Percentiles rank a stretch among this genome's conserved stretches.
Conservation (phyloP, 2,329 filamentous ascomycete genomes). For the Mycocentrospora acerina region DNA sequence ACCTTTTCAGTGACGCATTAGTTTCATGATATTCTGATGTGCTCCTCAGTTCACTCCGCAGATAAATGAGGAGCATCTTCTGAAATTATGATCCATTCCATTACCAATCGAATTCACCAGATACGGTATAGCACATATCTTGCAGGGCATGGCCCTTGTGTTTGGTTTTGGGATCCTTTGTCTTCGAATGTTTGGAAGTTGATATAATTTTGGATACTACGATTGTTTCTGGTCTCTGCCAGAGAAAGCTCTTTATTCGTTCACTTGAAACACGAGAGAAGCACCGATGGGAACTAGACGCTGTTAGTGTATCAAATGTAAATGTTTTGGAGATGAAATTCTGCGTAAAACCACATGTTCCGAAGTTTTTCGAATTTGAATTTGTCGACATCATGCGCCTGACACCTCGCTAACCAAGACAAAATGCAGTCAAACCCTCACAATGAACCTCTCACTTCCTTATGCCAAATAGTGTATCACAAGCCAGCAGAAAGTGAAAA, state of each 20-base stretch:
- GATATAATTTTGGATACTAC: not conserved
- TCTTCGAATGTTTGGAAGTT: too few species aligned
- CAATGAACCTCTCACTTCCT: constrained; percentile 1
- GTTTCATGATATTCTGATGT: too few species aligned
- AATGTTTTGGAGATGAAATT: not conserved
- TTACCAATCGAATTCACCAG: too few species aligned
- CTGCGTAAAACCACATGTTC: not conserved
- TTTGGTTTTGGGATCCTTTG: too few species aligned
- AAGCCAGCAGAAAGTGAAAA: constrained; percentile 89
- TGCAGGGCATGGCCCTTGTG: too few species aligned
- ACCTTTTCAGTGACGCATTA: too few species aligned
- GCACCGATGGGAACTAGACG: not conserved
- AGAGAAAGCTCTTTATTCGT: not conserved
- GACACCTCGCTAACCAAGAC: constrained; percentile 19
- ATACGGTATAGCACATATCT: too few species aligned
- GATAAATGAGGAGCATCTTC: too few species aligned
- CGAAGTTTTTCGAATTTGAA: too few species aligned
- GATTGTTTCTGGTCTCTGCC: not conserved
- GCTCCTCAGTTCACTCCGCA: too few species aligned
- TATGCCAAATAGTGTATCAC: constrained; percentile 77
- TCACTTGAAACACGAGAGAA: not conserved
- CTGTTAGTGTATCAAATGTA: not conserved
- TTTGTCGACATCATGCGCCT: constrained; percentile 5
- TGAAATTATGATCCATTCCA: too few species aligned
- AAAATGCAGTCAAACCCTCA: not conserved